Base-by-base conservation (phyloP, 352 stramenopile species). In the Pythium phragmitis region DNA sequence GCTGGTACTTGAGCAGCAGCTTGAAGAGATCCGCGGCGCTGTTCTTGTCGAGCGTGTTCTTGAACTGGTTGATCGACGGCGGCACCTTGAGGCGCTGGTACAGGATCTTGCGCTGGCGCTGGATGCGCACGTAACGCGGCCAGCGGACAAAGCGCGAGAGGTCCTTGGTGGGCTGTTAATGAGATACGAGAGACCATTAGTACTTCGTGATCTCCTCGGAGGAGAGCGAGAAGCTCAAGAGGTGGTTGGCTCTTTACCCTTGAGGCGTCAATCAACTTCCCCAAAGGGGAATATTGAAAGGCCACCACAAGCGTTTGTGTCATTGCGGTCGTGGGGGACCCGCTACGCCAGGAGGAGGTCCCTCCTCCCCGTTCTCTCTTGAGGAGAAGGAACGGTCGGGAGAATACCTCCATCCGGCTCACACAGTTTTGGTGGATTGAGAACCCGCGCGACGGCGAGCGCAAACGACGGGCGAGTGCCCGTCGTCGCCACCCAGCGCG, bases 61-160 rank as follows among this genome's bases (percentile, higher is more conserved):
- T 95, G 88, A 99, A 99, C 85, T 99, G 97, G 85, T 99, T 99
- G 75, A 99, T 92, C 76, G 94, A 94, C 63, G 97, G 97, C 60
- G 98, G 98, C 49, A 99, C 96, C 85, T 99, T 99, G 33, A 99
- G 83, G 71, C 98, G 96, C 79, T 99, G 94, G 82, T 98, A 97
- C 62, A 99, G 79, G 55, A 99, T 94, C 79, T 99, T 98, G 72
- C 96, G 92, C 86, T 99, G 97, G 75, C 98, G 94, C 88, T 99
- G 98, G 67, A 99, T 87, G 64, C 97, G 92, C 58, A 99, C 96
- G 82, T 99, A 99, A 74, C 94, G 88, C 57, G 98, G 97, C 98
- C 97, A 99, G 70, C 96, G 96, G 34, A 99, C 97, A 73, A 99
- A 99, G 67, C 98, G 92, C 63, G 88, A 98, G 65, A 99, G 82